phyloP scores from a whole-genome alignment of 306 rosid genomes.

The cucumber (Cucumis sativus) region Cucumber_9930_V3 NC_026661.2:12571501-12572000 shows the following conservation, averaged over 20 bases:
- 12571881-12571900: not conserved
- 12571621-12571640: not conserved
- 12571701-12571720: slow-evolving; percentile 48
- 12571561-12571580: not conserved
- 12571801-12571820: slow-evolving; percentile 85
- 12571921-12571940: not conserved
- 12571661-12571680: not conserved
- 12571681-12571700: not conserved
- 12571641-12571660: not conserved
- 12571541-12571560: not conserved
- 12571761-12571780: slow-evolving; percentile 98
- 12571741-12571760: slow-evolving; percentile 93
- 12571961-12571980: slow-evolving; percentile 99
- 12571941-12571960: not conserved
- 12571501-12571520: not conserved
- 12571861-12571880: not conserved
- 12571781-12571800: slow-evolving; percentile 97
- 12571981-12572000: slow-evolving; percentile 99
- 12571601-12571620: not conserved
- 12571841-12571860: not conserved
- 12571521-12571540: not conserved
- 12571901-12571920: not conserved
- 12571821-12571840: slow-evolving; percentile 23
- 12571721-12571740: slow-evolving; percentile 98
- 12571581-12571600: not conserved